These are phyloP conservation scores for Begonia fuchsioides DNA, from an alignment of 306 rosid genomes.

Conservation along the genomic window DNA sequence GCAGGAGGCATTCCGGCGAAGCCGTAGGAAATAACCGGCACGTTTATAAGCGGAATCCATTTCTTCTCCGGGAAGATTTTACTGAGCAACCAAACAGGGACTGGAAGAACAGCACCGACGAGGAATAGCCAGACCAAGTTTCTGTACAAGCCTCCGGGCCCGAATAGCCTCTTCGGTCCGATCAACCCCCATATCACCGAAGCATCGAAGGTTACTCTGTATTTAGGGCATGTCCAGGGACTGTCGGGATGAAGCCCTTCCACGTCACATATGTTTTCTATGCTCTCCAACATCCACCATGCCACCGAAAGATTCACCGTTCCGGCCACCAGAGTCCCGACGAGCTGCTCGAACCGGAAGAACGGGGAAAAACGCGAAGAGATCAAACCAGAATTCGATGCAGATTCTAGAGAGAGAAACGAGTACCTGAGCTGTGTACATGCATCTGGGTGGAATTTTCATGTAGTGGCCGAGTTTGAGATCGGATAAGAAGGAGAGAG, in stretches of 20 bases:
- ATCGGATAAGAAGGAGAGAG: constrained; percentile 87
- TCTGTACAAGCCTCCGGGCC: constrained; percentile 74
- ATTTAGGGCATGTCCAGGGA: constrained; percentile 98
- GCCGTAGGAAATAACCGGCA: constrained; percentile 81
- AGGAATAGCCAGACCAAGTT: constrained; percentile 85
- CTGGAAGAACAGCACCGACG: constrained; percentile 73
- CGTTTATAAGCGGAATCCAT: constrained; percentile 81
- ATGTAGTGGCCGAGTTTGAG: constrained; percentile 97
- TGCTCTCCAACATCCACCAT: constrained; percentile 93
- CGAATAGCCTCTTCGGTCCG: constrained; percentile 77
- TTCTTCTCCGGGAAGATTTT: constrained; percentile 67
- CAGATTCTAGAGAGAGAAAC: too few species aligned
- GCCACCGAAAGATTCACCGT: constrained; percentile 80
- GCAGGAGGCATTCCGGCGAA: constrained; percentile 99
- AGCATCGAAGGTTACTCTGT: constrained; percentile 83
- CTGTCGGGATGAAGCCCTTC: constrained; percentile 56
- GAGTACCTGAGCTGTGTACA: constrained; percentile 87
- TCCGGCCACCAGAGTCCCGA: constrained; percentile 74
- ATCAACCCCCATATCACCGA: constrained; percentile 96
- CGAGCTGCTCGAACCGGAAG: constrained; percentile 37
- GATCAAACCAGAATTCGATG: background rate
- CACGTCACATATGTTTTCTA: constrained; percentile 60
- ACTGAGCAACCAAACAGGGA: constrained; percentile 79
- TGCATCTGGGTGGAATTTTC: constrained; percentile 95
- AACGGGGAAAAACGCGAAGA: background rate